Evolutionary conservation across 2,329 filamentous ascomycete species (phyloP).

Genomic region (Gaeumannomyces sp.): DNA sequence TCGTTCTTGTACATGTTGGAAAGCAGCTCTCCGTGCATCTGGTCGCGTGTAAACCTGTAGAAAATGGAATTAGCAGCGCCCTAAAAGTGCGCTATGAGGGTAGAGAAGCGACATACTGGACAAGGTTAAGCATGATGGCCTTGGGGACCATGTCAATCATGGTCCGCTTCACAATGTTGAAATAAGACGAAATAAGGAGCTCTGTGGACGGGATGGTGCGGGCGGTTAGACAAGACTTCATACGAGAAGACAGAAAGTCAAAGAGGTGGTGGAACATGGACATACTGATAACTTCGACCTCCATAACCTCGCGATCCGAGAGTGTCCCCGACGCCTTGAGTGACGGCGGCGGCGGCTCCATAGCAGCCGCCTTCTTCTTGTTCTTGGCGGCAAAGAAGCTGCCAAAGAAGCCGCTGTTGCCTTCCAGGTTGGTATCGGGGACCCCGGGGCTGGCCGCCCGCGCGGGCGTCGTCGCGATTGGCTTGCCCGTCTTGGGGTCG

Average conservation of each 20-base stretch:
- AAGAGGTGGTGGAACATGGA: slow-evolving; percentile 18
- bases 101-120: slow-evolving; percentile 55
- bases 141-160: slow-evolving; percentile 99
- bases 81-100: too few relatives aligned
- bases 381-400: slow-evolving; percentile 99
- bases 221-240: background rate
- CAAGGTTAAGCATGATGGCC: slow-evolving; percentile 95
- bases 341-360: slow-evolving; percentile 89
- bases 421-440: slow-evolving; percentile 33
- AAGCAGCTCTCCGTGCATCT: slow-evolving; percentile 95
- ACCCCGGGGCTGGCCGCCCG: slow-evolving; percentile 72
- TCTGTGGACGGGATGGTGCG: slow-evolving; percentile 42
- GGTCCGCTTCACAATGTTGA: slow-evolving; percentile 94
- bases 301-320: slow-evolving; percentile 88
- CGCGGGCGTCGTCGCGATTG: slow-evolving; percentile 62
- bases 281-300: slow-evolving; percentile 97
- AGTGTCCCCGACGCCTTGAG: slow-evolving; percentile 92
- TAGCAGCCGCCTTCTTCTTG: slow-evolving; percentile 99
- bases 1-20: slow-evolving; percentile 95
- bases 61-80: background rate
- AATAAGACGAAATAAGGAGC: slow-evolving; percentile 93
- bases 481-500: slow-evolving; percentile 97
- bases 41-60: slow-evolving; percentile 81
- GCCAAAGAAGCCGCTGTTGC: slow-evolving; percentile 84
- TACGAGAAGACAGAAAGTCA: background rate